Percentiles rank a stretch among this genome's conserved stretches.
phyloP scores from a whole-genome alignment of 2,329 filamentous ascomycete genomes.

The Phyllosticta citriasiana region DNA sequence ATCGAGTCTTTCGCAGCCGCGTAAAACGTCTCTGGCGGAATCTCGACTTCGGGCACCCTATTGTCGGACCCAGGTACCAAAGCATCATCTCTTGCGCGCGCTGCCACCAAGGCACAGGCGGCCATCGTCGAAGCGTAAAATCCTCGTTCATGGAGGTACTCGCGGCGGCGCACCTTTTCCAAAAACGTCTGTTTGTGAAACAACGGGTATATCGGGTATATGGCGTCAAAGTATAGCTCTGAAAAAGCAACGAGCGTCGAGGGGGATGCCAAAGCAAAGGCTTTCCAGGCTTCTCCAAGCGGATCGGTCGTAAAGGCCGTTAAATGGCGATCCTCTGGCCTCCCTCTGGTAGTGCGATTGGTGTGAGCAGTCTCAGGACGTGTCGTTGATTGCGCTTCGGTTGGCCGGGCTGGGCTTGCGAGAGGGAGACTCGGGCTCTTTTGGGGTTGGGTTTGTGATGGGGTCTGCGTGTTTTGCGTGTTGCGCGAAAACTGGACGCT shows the following conservation, averaged over 20 bases:
- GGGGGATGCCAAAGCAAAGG: conserved; percentile 30
- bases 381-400: neutral
- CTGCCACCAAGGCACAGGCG: conserved; percentile 40
- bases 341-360: neutral
- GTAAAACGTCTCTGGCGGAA: conserved; percentile 36
- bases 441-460: neutral
- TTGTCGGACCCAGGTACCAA: conserved; percentile 28
- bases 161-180: conserved; percentile 29
- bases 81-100: conserved; percentile 41
- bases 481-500: neutral
- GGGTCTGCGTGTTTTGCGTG: neutral
- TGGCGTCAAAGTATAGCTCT: conserved; percentile 42
- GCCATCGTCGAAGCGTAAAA: conserved; percentile 44
- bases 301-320: conserved; percentile 14
- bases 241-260: conserved; percentile 30
- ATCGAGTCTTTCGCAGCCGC: conserved; percentile 33
- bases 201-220: conserved; percentile 45
- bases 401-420: neutral
- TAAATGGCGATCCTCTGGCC: conserved; percentile 11
- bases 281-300: conserved; percentile 28
- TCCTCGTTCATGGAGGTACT: conserved; percentile 34
- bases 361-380: neutral
- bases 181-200: conserved; percentile 40
- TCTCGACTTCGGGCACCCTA: conserved; percentile 19
- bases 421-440: neutral